Evolutionary conservation across 495 filamentous ascomycete genomes (phyloP).

Genomic region (Aspergillus affinis): DNA sequence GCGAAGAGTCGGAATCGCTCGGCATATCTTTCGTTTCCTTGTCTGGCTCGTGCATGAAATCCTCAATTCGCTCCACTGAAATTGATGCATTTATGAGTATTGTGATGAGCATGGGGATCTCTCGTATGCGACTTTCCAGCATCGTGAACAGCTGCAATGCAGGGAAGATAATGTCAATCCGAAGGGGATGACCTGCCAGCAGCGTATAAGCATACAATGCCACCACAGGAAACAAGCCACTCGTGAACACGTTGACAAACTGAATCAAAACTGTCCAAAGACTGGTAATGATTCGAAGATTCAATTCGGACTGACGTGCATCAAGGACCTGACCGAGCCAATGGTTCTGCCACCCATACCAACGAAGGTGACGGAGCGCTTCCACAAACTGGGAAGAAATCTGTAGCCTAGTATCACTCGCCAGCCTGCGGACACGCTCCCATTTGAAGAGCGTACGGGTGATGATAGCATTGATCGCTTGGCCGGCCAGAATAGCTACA

Average conservation of each 20-base stretch:
- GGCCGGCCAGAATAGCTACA: conserved; percentile 60
- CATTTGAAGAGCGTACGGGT: conserved; percentile 59
- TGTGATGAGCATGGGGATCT: conserved; percentile 69
- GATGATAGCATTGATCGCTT: conserved; percentile 61
- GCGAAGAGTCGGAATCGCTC: conserved; percentile 22
- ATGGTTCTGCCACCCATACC: conserved; percentile 82
- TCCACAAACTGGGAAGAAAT: conserved; percentile 78
- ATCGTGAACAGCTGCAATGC: conserved; percentile 75
- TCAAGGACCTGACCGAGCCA: conserved; percentile 76
- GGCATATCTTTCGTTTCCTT: conserved; percentile 52
- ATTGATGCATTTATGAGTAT: conserved; percentile 72
- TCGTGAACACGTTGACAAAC: conserved; percentile 62
- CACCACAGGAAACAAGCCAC: conserved; percentile 71
- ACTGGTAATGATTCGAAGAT: conserved; percentile 61
- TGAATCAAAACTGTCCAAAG: conserved; percentile 58
- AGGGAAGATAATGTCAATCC: conserved; percentile 78
- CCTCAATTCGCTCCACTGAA: conserved; percentile 73
- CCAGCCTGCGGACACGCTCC: conserved; percentile 62
- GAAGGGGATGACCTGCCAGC: conserved; percentile 60
- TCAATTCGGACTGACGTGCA: conserved; percentile 64
- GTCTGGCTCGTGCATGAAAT: conserved; percentile 81
- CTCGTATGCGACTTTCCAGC: conserved; percentile 67
- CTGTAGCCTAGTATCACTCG: conserved; percentile 72
- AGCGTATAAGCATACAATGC: conserved; percentile 77
- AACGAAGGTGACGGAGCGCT: conserved; percentile 79